phyloP scores from a whole-genome alignment of 257 asterid genomes.

The Solanum tacnaense region DNA sequence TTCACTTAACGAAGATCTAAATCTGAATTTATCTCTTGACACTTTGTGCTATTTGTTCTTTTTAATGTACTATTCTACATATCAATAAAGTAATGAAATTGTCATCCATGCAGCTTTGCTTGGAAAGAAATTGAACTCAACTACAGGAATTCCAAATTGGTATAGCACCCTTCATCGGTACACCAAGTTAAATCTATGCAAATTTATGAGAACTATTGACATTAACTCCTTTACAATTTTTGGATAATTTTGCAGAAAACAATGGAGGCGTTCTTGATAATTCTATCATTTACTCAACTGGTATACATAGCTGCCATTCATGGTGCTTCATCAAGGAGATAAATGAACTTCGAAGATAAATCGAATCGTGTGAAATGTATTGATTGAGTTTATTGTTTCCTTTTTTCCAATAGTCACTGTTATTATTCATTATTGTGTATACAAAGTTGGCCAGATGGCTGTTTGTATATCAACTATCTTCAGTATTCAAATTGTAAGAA shows the following conservation, averaged over 20 bases:
- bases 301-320: constrained; percentile 62
- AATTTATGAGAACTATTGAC: background rate
- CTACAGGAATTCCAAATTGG: constrained; percentile 60
- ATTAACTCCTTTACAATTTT: background rate
- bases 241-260: constrained; percentile 45
- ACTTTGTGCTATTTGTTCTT: background rate
- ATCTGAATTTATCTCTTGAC: background rate
- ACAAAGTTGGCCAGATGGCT: background rate
- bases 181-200: background rate
- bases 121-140: constrained; percentile 63
- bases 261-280: constrained; percentile 87
- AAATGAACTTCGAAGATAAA: background rate
- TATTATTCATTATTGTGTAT: background rate
- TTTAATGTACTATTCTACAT: background rate
- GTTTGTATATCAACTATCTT: background rate
- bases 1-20: background rate
- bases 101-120: constrained; percentile 46
- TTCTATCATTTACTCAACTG: constrained; percentile 66
- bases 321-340: constrained; percentile 47
- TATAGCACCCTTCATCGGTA: background rate
- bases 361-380: background rate
- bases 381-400: background rate
- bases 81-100: background rate
- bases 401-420: background rate
- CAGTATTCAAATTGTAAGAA: background rate